Conservation (phyloP, 2,329 filamentous ascomycete species). For the Colletotrichum spaethianum region DNA sequence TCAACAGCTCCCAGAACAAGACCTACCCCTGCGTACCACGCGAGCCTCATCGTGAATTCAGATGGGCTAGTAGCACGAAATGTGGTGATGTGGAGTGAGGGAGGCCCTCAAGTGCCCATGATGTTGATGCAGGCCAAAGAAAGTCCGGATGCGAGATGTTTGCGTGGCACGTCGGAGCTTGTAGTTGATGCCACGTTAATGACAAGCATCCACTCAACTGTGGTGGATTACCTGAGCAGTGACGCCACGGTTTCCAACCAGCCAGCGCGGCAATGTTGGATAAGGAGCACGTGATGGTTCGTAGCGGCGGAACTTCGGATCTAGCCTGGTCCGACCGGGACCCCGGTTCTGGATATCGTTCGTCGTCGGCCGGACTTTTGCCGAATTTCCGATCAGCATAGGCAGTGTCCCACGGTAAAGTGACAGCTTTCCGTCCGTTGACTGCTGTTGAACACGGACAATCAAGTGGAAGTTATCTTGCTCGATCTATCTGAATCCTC, state of each 20-base stretch:
- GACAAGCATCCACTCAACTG: slow-evolving; percentile 38
- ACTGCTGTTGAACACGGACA: not conserved
- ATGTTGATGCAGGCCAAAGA: slow-evolving; percentile 44
- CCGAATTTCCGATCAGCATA: not conserved
- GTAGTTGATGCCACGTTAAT: slow-evolving; percentile 52
- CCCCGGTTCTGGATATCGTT: too few species aligned
- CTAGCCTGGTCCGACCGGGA: slow-evolving; percentile 15
- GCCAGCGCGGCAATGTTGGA: not conserved
- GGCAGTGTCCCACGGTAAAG: not conserved
- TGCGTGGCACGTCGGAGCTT: slow-evolving; percentile 34
- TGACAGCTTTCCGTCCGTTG: not conserved
- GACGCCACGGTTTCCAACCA: slow-evolving; percentile 21
- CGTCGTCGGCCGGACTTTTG: not conserved
- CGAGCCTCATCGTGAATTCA: slow-evolving; percentile 68
- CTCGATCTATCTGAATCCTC: not conserved
- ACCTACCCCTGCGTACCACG: slow-evolving; percentile 74
- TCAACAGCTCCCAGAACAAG: slow-evolving; percentile 1
- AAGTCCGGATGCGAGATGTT: slow-evolving; percentile 26
- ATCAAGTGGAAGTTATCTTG: not conserved
- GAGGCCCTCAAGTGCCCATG: slow-evolving; percentile 54
- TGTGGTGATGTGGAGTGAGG: slow-evolving; percentile 40
- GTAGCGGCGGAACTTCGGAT: not conserved
- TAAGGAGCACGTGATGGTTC: slow-evolving; percentile 24
- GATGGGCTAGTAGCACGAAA: slow-evolving; percentile 35
- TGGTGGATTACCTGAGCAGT: slow-evolving; percentile 41